Evolutionary conservation across 169 alveolate genomes (phyloP).

Genomic region (Perkinsus olseni): DNA sequence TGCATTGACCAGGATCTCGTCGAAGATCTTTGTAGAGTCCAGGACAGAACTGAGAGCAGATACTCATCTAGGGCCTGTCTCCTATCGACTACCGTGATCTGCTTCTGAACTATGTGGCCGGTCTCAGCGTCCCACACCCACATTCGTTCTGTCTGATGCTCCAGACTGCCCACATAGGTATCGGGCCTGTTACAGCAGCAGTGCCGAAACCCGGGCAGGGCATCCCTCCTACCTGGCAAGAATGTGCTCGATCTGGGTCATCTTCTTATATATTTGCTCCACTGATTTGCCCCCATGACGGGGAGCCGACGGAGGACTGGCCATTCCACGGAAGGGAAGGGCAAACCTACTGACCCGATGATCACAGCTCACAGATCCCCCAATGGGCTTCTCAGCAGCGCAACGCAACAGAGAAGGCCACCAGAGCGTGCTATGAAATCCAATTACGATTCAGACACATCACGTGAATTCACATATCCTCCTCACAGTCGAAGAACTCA

Average conservation of each 20-base stretch:
- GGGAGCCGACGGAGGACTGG: not conserved
- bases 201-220: not conserved
- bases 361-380: no score
- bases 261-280: constrained; percentile 93
- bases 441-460: not conserved
- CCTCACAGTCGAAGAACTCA: not conserved
- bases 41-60: constrained; percentile 76
- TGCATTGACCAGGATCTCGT: constrained; percentile 97
- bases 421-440: not conserved
- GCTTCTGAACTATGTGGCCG: constrained; percentile 68
- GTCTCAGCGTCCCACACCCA: constrained; percentile 88
- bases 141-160: constrained; percentile 73
- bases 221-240: constrained; percentile 28
- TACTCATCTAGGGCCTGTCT: constrained; percentile 17
- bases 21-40: constrained; percentile 97
- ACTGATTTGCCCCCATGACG: constrained; percentile 57
- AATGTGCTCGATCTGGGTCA: constrained; percentile 94
- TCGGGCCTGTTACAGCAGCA: constrained; percentile 89
- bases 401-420: not conserved
- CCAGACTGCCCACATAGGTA: constrained; percentile 93
- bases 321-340: not conserved
- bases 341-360: no score
- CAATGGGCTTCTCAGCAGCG: no score
- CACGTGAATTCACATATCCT: not conserved
- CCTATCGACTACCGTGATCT: constrained; percentile 23